Evolutionary conservation across 2,329 filamentous ascomycete genomes (phyloP).

Genomic region (Cercospora sesami): DNA sequence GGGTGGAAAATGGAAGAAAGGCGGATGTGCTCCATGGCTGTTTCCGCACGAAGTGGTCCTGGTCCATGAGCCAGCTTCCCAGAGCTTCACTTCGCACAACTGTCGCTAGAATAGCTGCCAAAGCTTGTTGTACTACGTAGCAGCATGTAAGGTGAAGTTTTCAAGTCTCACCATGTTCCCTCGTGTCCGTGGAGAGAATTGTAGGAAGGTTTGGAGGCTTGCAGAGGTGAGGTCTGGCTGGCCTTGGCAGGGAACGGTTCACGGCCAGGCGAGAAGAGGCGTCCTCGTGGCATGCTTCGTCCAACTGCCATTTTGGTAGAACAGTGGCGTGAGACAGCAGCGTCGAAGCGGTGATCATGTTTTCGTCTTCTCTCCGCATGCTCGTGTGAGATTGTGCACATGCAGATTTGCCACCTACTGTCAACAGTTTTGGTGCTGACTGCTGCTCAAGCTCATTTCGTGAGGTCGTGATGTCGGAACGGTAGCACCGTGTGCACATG

Average conservation of each 20-base stretch:
- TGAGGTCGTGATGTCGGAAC: neutral
- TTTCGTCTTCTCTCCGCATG: neutral
- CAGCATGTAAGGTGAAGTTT: neutral
- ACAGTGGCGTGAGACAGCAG: neutral
- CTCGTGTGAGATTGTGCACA: neutral
- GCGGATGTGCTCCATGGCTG: too few species aligned
- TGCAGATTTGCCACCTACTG: neutral
- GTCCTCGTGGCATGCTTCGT: neutral
- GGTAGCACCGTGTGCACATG: too few species aligned
- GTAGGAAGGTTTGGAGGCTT: slow-evolving; percentile 3
- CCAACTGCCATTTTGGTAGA: neutral
- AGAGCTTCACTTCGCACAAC: neutral
- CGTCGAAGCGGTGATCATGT: neutral
- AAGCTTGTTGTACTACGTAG: neutral
- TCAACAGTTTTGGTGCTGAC: neutral
- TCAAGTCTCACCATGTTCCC: neutral
- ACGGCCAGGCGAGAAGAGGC: neutral
- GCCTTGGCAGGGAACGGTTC: neutral
- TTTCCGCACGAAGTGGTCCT: too few species aligned
- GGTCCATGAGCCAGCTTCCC: neutral
- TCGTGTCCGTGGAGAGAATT: neutral
- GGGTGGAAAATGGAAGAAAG: too few species aligned
- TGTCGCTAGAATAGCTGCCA: neutral
- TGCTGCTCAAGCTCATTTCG: neutral
- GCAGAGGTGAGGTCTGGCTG: slow-evolving; percentile 2